Evolutionary conservation across 441 rosid species (phyloP).

Genomic region (Sinapis alba): DNA sequence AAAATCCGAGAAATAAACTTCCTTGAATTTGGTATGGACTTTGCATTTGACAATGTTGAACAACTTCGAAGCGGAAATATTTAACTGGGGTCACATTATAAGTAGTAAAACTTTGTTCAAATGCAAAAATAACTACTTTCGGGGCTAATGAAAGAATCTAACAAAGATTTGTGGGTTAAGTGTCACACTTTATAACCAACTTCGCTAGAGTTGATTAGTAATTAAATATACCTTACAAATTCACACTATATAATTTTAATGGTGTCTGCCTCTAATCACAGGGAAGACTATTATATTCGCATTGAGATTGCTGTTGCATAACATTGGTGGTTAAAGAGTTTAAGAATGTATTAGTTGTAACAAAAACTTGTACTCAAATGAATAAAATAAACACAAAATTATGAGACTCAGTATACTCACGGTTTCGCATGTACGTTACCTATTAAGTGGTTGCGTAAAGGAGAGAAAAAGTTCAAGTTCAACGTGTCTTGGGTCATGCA

Average conservation of each 20-base stretch:
- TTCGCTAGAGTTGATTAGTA: too few species aligned
- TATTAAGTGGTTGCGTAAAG: conserved; percentile 21
- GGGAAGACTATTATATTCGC: background rate
- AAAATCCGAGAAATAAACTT: background rate
- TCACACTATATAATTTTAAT: too few species aligned
- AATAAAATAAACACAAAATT: background rate
- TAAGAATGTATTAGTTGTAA: background rate
- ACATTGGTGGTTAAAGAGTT: background rate
- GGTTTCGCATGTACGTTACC: conserved; percentile 1
- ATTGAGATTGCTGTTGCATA: background rate
- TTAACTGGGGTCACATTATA: too few species aligned
- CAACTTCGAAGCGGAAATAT: background rate
- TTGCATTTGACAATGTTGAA: background rate
- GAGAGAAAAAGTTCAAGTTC: background rate
- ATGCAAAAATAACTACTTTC: too few species aligned
- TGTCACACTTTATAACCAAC: too few species aligned
- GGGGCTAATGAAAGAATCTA: too few species aligned
- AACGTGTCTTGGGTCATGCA: background rate
- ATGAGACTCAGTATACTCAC: background rate
- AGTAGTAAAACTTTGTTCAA: too few species aligned
- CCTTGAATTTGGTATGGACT: background rate
- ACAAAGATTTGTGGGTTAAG: too few species aligned
- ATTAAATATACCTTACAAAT: too few species aligned
- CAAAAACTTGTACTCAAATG: background rate
- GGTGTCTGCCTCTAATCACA: too few species aligned